These are phyloP conservation scores for Raphidocelis subcapitata DNA, from an alignment of 139 green algal genomes.

Conservation along the genomic window DNA sequence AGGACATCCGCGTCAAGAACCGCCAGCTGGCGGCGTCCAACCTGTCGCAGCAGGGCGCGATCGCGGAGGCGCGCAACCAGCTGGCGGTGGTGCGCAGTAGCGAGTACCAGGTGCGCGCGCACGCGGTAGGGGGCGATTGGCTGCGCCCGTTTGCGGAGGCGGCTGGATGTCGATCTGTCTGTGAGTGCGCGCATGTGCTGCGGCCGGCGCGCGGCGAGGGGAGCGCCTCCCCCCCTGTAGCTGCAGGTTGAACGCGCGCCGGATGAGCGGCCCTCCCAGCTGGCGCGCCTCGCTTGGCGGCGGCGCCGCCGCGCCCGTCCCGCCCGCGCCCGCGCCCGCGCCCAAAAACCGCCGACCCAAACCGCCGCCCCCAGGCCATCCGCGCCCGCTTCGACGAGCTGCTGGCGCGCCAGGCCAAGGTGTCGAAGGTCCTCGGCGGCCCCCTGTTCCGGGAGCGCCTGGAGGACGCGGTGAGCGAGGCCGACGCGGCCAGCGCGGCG, in stretches of 20 bases:
- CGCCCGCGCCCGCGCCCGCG: no score
- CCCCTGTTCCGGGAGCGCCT: conserved; percentile 38
- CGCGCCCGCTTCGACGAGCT: conserved; percentile 51
- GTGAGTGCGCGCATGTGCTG: no score
- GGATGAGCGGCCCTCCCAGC: no score
- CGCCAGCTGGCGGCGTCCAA: conserved; percentile 45
- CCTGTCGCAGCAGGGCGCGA: conserved; percentile 40
- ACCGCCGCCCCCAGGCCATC: conserved; percentile 28
- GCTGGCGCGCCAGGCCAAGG: conserved; percentile 42
- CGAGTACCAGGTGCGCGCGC: conserved; percentile 47
- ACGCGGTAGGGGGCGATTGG: no score
- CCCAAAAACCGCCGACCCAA: no score
- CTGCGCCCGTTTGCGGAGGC: no score
- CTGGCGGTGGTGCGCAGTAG: conserved; percentile 64
- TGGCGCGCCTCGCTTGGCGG: no score
- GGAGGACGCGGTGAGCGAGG: conserved; percentile 35
- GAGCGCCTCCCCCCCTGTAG: no score
- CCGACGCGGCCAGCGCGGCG: conserved; percentile 35
- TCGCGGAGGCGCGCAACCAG: conserved; percentile 60
- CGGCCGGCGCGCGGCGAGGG: no score
- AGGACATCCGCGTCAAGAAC: conserved; percentile 46
- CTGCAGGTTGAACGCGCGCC: no score
- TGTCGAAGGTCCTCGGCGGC: conserved; percentile 20
- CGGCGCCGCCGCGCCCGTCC: no score
- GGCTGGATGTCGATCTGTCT: no score